Evolutionary conservation across 345 rosid species (phyloP).

Genomic region (Melaleuca alternifolia): DNA sequence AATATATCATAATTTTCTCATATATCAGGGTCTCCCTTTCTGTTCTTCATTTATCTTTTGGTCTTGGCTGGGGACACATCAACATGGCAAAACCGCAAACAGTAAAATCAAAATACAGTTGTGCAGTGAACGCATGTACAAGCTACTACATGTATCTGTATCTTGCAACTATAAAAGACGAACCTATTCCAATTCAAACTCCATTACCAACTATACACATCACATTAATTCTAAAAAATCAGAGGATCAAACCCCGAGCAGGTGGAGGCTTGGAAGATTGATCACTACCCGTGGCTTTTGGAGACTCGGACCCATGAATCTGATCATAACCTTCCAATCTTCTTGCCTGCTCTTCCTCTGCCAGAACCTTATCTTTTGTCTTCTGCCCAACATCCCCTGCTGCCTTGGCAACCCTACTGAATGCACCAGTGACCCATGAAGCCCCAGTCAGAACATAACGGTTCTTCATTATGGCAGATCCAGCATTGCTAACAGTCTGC

Average conservation of each 20-base stretch:
- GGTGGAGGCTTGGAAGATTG: conserved; percentile 32
- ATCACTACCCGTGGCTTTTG: not conserved
- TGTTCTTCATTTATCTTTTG: not conserved
- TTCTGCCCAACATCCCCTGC: conserved; percentile 88
- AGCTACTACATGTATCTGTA: not conserved
- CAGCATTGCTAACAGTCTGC: conserved; percentile 76
- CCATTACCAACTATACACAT: not conserved
- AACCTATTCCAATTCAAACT: not conserved
- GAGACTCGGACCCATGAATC: not conserved
- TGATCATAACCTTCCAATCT: conserved; percentile 35
- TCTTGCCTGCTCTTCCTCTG: conserved; percentile 36
- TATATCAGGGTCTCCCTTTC: not conserved
- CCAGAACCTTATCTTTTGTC: conserved; percentile 66
- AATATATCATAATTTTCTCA: no score
- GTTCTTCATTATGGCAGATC: conserved; percentile 78
- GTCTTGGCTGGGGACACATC: not conserved
- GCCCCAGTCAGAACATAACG: conserved; percentile 68
- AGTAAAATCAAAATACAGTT: not conserved
- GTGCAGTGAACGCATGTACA: not conserved
- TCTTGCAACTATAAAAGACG: not conserved
- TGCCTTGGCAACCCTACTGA: conserved; percentile 66
- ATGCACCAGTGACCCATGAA: conserved; percentile 79
- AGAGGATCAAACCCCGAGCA: conserved; percentile 41
- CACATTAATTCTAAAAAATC: not conserved
- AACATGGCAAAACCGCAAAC: not conserved